Evolutionary conservation across 352 stramenopile genomes (phyloP).

Genomic region (Globisporangium paddicum): DNA sequence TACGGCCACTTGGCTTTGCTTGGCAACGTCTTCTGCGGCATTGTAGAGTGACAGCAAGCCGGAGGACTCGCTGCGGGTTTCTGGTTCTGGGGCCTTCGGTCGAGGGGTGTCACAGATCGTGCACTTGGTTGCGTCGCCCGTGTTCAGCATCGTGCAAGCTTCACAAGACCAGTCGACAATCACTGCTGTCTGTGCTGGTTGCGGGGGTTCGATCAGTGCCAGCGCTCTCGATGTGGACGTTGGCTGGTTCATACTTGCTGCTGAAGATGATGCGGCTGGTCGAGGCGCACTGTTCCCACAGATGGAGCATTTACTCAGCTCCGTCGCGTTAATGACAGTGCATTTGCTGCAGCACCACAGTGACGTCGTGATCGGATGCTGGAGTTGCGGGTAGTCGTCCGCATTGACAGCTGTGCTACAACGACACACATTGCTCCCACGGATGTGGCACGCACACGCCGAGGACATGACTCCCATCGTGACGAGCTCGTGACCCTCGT

Average conservation of each 20-base stretch:
- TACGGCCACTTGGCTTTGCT: constrained; percentile 18
- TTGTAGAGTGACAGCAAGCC: constrained; percentile 69
- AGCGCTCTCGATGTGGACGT: constrained; percentile 50
- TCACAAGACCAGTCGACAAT: constrained; percentile 60
- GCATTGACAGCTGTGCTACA: constrained; percentile 37
- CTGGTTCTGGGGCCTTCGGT: constrained; percentile 19
- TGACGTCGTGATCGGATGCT: constrained; percentile 27
- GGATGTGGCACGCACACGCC: constrained; percentile 67
- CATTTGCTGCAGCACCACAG: constrained; percentile 81
- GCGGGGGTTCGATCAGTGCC: constrained; percentile 28
- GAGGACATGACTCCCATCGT: constrained; percentile 60
- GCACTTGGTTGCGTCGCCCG: constrained; percentile 48
- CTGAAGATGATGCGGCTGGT: constrained; percentile 11
- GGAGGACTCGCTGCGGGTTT: constrained; percentile 18
- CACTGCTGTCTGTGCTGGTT: constrained; percentile 1
- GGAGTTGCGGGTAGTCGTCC: constrained; percentile 33
- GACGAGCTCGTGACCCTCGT: constrained; percentile 80
- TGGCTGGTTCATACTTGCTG: constrained; percentile 6
- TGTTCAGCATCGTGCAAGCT: constrained; percentile 80
- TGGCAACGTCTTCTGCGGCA: constrained; percentile 46
- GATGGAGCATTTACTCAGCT: constrained; percentile 54
- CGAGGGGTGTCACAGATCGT: constrained; percentile 62
- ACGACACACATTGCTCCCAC: constrained; percentile 42
- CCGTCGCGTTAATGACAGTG: constrained; percentile 70
- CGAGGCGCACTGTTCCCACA: constrained; percentile 44